These are phyloP conservation scores for Colletotrichum navitas DNA, from an alignment of 2,329 filamentous ascomycete species.

Conservation along the genomic window DNA sequence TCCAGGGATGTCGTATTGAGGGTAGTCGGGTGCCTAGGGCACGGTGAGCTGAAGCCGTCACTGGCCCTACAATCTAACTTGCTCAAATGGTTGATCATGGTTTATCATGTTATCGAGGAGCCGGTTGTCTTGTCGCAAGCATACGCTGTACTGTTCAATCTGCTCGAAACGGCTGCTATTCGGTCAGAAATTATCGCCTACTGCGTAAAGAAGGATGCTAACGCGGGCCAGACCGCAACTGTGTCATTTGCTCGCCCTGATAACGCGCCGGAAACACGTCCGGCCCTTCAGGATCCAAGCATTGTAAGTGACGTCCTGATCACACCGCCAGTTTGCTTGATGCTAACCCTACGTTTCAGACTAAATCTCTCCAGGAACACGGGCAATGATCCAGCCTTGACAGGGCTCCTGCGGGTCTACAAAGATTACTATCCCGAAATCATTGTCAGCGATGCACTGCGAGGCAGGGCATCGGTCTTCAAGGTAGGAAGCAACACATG, in stretches of 20 bases:
- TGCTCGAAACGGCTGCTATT: conserved; percentile 84
- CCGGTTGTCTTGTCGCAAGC: conserved; percentile 73
- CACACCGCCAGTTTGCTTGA: not conserved
- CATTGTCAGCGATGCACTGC: conserved; percentile 77
- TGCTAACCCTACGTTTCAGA: conserved; percentile 51
- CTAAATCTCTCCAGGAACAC: conserved; percentile 69
- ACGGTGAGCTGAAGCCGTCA: conserved; percentile 81
- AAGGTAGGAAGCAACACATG: conserved; percentile 58
- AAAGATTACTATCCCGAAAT: conserved; percentile 94
- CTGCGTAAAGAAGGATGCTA: conserved; percentile 35
- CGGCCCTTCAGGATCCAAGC: conserved; percentile 85
- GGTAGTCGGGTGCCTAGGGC: conserved; percentile 80
- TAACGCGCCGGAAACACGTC: conserved; percentile 86
- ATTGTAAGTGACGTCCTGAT: conserved; percentile 61
- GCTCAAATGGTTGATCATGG: conserved; percentile 82
- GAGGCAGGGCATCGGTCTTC: conserved; percentile 72
- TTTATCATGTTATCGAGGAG: conserved; percentile 78
- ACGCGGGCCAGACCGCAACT: conserved; percentile 64
- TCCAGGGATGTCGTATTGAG: conserved; percentile 70
- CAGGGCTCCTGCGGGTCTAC: conserved; percentile 83
- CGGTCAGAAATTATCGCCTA: conserved; percentile 60
- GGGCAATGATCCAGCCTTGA: conserved; percentile 79
- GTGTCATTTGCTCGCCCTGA: conserved; percentile 82
- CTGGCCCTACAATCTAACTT: conserved; percentile 77
- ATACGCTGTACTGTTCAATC: conserved; percentile 83